These are phyloP conservation scores for Ambispora gerdemannii DNA, from an alignment of 192 early-diverging fungal species.

Conservation along the genomic window DNA sequence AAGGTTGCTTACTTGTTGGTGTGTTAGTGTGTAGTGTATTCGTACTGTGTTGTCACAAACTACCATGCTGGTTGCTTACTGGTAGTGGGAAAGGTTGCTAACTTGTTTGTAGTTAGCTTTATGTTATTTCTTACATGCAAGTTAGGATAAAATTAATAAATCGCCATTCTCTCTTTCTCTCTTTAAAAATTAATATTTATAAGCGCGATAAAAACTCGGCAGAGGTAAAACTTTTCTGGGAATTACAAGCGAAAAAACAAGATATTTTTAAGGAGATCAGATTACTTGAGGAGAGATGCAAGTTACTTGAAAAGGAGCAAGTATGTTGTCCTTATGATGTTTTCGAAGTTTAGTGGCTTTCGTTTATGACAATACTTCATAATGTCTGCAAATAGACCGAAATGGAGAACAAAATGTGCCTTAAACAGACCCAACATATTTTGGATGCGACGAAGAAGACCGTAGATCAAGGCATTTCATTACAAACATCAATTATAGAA, in stretches of 20 bases:
- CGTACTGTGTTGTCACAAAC: conserved; percentile 4
- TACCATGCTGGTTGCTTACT: conserved; percentile 15
- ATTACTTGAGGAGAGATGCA: conserved; percentile 16
- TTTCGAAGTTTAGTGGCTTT: too few relatives aligned
- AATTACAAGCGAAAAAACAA: conserved; percentile 17
- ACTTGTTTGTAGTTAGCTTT: too few relatives aligned
- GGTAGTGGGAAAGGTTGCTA: conserved; percentile 16
- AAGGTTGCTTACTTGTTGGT: conserved; percentile 21
- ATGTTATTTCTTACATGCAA: conserved; percentile 23
- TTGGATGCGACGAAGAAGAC: conserved; percentile 13
- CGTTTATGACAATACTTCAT: conserved; percentile 22
- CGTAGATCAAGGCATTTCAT: conserved; percentile 19
- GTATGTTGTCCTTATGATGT: conserved; percentile 14
- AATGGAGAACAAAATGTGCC: conserved; percentile 14
- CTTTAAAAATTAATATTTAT: conserved; percentile 18
- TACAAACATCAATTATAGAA: conserved; percentile 20
- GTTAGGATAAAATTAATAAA: conserved; percentile 26
- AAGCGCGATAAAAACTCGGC: conserved; percentile 21
- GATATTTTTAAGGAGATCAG: conserved; percentile 14
- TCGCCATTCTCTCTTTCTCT: conserved; percentile 14
- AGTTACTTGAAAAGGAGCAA: conserved; percentile 19
- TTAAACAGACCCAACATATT: conserved; percentile 23
- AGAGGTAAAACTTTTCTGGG: conserved; percentile 24
- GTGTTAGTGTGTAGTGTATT: too few relatives aligned
- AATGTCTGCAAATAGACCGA: conserved; percentile 19